A percentile compares a stretch with the other conserved stretches of the same genome.
These are phyloP conservation scores for Paramyrothecium roridum DNA, from an alignment of 2,329 filamentous ascomycete genomes.

Conservation along the genomic window DNA sequence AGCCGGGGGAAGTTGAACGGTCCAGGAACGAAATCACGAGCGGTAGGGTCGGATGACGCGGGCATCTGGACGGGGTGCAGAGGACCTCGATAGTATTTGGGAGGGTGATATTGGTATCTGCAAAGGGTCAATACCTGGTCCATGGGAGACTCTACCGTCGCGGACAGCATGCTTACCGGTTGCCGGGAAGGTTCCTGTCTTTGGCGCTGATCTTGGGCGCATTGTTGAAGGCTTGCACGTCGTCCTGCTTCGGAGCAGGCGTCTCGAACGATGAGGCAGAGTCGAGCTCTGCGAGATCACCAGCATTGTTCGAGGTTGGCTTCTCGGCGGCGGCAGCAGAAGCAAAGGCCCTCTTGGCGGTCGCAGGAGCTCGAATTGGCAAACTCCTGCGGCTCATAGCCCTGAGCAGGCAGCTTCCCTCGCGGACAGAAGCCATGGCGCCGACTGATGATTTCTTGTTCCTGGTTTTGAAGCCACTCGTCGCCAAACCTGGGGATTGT, in stretches of 20 bases:
- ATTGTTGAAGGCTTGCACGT: conserved; percentile 37
- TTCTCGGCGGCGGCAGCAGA: conserved; percentile 42
- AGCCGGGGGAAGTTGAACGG: conserved; percentile 87
- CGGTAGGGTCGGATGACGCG: conserved; percentile 79
- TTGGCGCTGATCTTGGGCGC: conserved; percentile 30
- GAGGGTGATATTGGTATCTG: conserved; percentile 93
- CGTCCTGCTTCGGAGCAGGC: conserved; percentile 34
- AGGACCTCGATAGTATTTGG: conserved; percentile 91
- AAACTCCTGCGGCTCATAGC: conserved; percentile 24
- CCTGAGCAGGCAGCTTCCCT: conserved; percentile 33
- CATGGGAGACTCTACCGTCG: too few species aligned
- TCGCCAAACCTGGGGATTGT: conserved; percentile 7
- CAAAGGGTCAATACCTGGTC: conserved; percentile 15
- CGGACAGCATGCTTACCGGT: conserved; percentile 33
- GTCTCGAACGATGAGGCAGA: conserved; percentile 44
- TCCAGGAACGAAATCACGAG: conserved; percentile 83
- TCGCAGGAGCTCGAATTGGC: conserved; percentile 14
- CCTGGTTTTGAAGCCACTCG: conserved; percentile 15
- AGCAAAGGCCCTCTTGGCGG: conserved; percentile 36
- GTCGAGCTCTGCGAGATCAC: conserved; percentile 47
- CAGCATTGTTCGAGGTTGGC: conserved; percentile 13
- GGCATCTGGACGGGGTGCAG: conserved; percentile 91
- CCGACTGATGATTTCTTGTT: conserved; percentile 8
- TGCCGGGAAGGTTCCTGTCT: conserved; percentile 39
- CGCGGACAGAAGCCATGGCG: conserved; percentile 39